Evolutionary conservation across 2,329 filamentous ascomycete genomes (phyloP).

Genomic region (Diplodia scrobiculata): DNA sequence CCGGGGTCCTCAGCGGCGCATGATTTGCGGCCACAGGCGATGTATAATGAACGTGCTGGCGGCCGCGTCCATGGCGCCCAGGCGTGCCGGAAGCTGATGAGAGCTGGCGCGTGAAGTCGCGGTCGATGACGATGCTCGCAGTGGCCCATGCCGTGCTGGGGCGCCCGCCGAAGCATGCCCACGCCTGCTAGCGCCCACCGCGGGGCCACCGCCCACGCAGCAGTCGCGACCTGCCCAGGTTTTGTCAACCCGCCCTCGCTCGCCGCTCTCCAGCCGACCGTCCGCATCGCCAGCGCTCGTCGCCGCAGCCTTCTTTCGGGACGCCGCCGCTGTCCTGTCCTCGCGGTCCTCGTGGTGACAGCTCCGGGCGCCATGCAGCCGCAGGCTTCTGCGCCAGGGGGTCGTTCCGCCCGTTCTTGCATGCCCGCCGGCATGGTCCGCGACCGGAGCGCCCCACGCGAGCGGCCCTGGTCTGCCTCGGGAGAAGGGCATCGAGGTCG

Average conservation of each 20-base stretch:
- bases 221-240: no score
- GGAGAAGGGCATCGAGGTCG: background rate
- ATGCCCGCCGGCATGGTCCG: background rate
- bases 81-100: conserved; percentile 3
- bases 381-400: background rate
- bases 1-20: conserved; percentile 5
- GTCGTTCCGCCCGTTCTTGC: background rate
- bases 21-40: conserved; percentile 26
- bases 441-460: conserved; percentile 11
- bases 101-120: conserved; percentile 24
- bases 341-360: background rate
- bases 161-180: conserved; percentile 12
- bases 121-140: conserved; percentile 21
- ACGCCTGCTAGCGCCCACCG: background rate
- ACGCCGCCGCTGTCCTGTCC: background rate
- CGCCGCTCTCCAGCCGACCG: background rate
- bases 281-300: background rate
- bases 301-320: background rate
- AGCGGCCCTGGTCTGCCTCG: background rate
- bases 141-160: conserved; percentile 20
- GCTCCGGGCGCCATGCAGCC: background rate
- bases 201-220: background rate
- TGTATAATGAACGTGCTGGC: conserved; percentile 11
- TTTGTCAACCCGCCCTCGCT: background rate
- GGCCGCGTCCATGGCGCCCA: conserved; percentile 19